Evolutionary conservation across 2,329 filamentous ascomycete genomes (phyloP), one percentile per base, ranked within the genome.

Genomic region (Lasiodiplodia sp.): DNA sequence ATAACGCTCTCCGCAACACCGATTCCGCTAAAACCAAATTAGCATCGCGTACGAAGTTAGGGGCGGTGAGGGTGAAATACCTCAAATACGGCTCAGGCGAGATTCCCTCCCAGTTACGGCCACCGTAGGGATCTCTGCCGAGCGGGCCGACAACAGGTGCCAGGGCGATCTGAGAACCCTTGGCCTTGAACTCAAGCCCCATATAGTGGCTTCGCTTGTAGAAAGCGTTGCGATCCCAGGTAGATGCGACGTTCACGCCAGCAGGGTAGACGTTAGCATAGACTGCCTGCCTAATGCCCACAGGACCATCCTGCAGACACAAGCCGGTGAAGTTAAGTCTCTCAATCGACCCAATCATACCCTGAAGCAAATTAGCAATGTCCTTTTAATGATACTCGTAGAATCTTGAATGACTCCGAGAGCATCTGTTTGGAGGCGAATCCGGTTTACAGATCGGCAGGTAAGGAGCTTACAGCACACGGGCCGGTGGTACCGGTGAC

Each of bases 61-160:
- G 21, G 8, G 7, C 4, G 21, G 8, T 47, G 44, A 21, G 10
- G n/a, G 10, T 21, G 44, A 47, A 47, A 10, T 47, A 47, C 44
- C 44, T 47, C 44, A 47, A 21, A 69, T 85, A 86, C 0, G 84
- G 82, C 70, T 86, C 84, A 6, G 79, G 76, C 10, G 79, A 79
- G 68, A 86, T 86, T 0, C 84, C 83, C 72, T 85, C 82, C 81
- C 81, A 84, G 68, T 84, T 84, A 4, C 83, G 76, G 2, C 83
- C 83, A 16, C 81, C 83, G 64, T 76, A 77, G n/a, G 78, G 77
- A 49, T 76, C 77, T 56, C 81, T 76, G 28, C 82, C 82, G 23
- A 84, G 71, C 18, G 82, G 82, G 7, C 81, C 82, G 68, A 78
- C 76, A 14, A 84, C 80, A 38, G 80, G 75, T 4, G 60, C 82